phyloP scores from a whole-genome alignment of 2,329 filamentous ascomycete genomes.

The Metarhizium guizhouense region DNA sequence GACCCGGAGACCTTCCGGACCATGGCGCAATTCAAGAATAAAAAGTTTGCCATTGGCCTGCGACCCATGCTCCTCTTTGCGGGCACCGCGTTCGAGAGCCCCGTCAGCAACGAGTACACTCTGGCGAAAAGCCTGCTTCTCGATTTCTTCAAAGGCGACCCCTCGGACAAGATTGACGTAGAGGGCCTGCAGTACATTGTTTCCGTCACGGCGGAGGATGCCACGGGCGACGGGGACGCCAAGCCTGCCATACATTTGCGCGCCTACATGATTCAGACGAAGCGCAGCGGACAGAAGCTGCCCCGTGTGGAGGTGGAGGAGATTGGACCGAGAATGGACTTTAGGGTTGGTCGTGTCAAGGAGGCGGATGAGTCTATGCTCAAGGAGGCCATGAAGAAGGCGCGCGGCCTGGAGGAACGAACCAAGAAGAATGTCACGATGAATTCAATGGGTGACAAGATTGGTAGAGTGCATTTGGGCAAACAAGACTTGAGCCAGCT shows the following conservation, averaged over 20 bases:
- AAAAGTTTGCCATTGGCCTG: slow-evolving; percentile 69
- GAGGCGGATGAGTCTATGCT: slow-evolving; percentile 70
- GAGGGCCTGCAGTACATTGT: slow-evolving; percentile 91
- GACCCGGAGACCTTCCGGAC: slow-evolving; percentile 64
- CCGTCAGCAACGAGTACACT: slow-evolving; percentile 69
- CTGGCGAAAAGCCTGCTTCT: slow-evolving; percentile 79
- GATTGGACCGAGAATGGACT: slow-evolving; percentile 90
- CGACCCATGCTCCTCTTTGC: slow-evolving; percentile 90
- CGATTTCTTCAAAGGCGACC: slow-evolving; percentile 79
- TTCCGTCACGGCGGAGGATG: slow-evolving; percentile 67
- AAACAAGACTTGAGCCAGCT: slow-evolving; percentile 80
- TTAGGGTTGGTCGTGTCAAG: slow-evolving; percentile 70
- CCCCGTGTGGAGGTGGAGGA: slow-evolving; percentile 91
- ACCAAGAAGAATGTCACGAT: slow-evolving; percentile 96
- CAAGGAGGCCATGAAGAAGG: slow-evolving; percentile 87
- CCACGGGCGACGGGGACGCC: slow-evolving; percentile 28
- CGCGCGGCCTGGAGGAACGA: slow-evolving; percentile 63
- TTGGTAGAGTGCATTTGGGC: slow-evolving; percentile 84
- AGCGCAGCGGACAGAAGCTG: slow-evolving; percentile 76
- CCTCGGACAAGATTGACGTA: slow-evolving; percentile 77
- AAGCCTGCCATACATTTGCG: slow-evolving; percentile 59
- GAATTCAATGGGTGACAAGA: slow-evolving; percentile 90
- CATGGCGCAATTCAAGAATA: slow-evolving; percentile 66
- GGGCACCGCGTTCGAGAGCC: slow-evolving; percentile 78
- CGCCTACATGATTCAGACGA: slow-evolving; percentile 78